Evolutionary conservation across 2,329 filamentous ascomycete species (phyloP), one percentile per base, ranked within the genome.

Genomic region (Lithohypha guttulata): DNA sequence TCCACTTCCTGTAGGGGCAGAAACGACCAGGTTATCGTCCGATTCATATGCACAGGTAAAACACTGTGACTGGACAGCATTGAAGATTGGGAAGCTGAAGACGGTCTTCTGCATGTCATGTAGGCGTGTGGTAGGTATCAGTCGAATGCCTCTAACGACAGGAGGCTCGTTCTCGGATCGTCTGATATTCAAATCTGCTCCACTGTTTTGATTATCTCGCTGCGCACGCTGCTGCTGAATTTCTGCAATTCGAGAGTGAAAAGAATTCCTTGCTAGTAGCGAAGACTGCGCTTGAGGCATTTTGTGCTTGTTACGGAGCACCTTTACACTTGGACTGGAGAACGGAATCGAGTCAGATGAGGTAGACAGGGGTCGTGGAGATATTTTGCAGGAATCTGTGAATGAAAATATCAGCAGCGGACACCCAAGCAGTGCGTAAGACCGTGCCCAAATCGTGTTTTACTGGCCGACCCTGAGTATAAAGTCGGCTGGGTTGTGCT

Each of bases 1-100:
- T 2, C 85, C 84, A 56, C 84, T 87, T 6, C 84, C 84, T 0
- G 84, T 93, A 0, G 85, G 84, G 6, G 84, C 80, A 1, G 84
- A 79, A 10, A 93, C 66, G 0, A 91, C 81, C 10, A 91, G 66
- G 47, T 93, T 93, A 55, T 85, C 72, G 48, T 79, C 72, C 0
- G 73, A 74, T 4, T 68, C 62, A 55, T 83, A 89, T 1, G 83
- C 68, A 0, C 67, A 56, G 0, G 69, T 55, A 49, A 89, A 91
- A 51, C 80, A 85, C 53, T 79, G 84, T 0, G 84, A 91, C 53
- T 93, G 84, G 0, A 89, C 71, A 5, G 79, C 82, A 55, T 93
- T 93, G 63, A 93, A 85, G 0, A 81, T 59, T 1, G 76, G 70
- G 48, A 81, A 91, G 0, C 77, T 70, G 51, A 91, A 93, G 1